Base-by-base conservation (phyloP, 768 basidiomycete species). In the Coprinopsis cinerea region DNA sequence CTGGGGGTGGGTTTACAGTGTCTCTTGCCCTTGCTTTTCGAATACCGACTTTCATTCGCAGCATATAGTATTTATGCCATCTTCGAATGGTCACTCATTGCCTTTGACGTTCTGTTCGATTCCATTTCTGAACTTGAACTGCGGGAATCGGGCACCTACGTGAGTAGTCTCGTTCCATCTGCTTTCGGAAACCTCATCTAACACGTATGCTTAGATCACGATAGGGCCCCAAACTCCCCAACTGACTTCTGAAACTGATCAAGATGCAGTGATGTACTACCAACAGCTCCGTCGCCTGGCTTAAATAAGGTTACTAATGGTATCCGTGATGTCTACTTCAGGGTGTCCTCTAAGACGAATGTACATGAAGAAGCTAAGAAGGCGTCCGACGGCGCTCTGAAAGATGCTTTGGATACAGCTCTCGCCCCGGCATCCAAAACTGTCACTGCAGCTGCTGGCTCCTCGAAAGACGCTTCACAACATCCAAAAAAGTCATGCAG, bases 11-110 rank as follows among this genome's bases (percentile, higher is more conserved):
- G 75, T 18, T 6, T 39, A 32, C 7, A 55, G 27, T 41, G 18
- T 14, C 6, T 24, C 32, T 13, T 35, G 39, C 26, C 36, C 18
- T 26, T 25, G 43, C 35, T 45, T 30, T 48, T 28, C 42, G 9
- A 28, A 49, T 25, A 10, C 26, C 42, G 18, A 5, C 11, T 40
- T n/a, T n/a, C n/a, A n/a, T n/a, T n/a, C n/a, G 1, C 57, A 90
- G 92, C 92, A 10, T 95, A 95, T 66, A 92, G 89, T 2, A 69
- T 68, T 36, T 95, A 93, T 59, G 80, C 84, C 39, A 84, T 93
- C 66, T 88, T 88, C 57, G 92, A 95, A 67, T 95, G 92, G 92
- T 72, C 71, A 6, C 77, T 92, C 42, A 88, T 92, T 48, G 60
- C 84, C 45, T 70, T 84, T 39, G 89, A 92, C 51, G 70, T 92